These are phyloP conservation scores for Eleusine coracana DNA, from an alignment of 176 grass and related monocot species.

Conservation along the genomic window DNA sequence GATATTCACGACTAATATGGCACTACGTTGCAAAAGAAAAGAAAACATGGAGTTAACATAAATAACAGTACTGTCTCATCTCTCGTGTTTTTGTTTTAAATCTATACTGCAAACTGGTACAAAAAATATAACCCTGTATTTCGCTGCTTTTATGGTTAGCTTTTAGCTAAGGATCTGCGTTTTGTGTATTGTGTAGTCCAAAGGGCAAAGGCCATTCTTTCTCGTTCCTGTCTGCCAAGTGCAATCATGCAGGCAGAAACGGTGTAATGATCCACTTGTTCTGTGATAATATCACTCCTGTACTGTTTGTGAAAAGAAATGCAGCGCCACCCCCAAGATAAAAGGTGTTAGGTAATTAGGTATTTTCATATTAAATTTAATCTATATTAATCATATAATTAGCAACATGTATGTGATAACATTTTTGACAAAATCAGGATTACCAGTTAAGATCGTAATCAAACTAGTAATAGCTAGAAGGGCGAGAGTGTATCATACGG, in stretches of 20 bases:
- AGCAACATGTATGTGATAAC: no score
- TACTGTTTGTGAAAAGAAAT: not conserved
- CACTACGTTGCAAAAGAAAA: not conserved
- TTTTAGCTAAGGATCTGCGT: not conserved
- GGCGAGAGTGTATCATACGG: no score
- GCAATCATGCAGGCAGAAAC: not conserved
- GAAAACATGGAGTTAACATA: not conserved
- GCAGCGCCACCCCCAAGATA: not conserved
- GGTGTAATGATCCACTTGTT: not conserved
- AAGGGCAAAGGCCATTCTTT: not conserved
- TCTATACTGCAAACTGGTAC: not conserved
- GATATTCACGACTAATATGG: not conserved
- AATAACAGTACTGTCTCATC: not conserved
- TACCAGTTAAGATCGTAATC: no score
- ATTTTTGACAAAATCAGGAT: no score
- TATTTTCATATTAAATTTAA: no score
- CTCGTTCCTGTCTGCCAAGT: not conserved
- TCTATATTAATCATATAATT: no score
- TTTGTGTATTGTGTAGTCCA: not conserved
- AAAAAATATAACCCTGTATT: not conserved
- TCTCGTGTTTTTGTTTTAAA: not conserved
- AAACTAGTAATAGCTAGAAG: no score
- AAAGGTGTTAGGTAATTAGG: not conserved
- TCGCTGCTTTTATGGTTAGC: not conserved
- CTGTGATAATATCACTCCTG: not conserved